phyloP scores from a whole-genome alignment of 2,329 filamentous ascomycete species.

The Zymoseptoria ardabiliae region DNA sequence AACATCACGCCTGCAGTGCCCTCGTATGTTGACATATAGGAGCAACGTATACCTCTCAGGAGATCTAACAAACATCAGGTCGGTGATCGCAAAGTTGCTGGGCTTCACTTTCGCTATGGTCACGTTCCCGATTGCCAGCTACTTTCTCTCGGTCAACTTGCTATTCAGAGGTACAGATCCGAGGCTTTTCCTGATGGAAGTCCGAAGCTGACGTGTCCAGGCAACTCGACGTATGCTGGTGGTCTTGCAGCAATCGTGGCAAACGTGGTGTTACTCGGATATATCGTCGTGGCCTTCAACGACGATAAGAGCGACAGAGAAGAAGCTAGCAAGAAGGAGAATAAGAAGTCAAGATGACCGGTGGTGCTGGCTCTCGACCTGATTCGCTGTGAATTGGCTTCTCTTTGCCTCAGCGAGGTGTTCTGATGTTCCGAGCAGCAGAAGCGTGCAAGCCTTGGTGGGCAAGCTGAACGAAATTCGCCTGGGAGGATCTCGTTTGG shows the following conservation, averaged over 20 bases:
- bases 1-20: constrained; percentile 78
- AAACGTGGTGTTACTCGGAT: constrained; percentile 84
- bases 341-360: neutral
- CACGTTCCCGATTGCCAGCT: constrained; percentile 75
- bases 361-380: neutral
- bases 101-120: constrained; percentile 91
- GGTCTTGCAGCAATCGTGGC: constrained; percentile 80
- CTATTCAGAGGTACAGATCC: constrained; percentile 64
- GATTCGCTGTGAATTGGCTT: neutral
- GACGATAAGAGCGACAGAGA: constrained; percentile 60
- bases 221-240: constrained; percentile 82
- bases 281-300: constrained; percentile 82
- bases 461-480: no score
- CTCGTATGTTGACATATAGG: constrained; percentile 47
- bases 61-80: constrained; percentile 38
- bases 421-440: neutral
- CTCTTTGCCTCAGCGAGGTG: neutral
- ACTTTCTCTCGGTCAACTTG: constrained; percentile 71
- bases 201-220: constrained; percentile 38
- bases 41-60: neutral
- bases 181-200: neutral
- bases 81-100: constrained; percentile 84
- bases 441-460: neutral
- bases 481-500: no score
- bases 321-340: constrained; percentile 38